phyloP scores from a whole-genome alignment of 441 rosid species.

The Theobroma grandiflorum region DNA sequence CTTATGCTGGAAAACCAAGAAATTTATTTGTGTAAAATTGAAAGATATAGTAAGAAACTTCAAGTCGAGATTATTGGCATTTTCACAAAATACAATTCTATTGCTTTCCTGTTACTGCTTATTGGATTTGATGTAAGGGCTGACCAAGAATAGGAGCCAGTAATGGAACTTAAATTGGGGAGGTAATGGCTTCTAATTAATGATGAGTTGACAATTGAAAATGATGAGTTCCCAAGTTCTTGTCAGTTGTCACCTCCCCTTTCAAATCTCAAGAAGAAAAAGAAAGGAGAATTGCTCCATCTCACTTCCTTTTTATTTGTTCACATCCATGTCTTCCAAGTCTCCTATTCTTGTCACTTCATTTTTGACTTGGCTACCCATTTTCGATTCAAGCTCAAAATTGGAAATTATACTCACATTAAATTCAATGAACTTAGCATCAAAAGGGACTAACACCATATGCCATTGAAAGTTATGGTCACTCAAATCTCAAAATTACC shows the following conservation, averaged over 20 bases:
- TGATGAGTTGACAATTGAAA: conserved; percentile 6
- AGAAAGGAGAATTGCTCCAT: not conserved
- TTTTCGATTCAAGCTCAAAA: not conserved
- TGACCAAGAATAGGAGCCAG: not conserved
- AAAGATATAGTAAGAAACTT: no score
- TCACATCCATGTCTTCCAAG: not conserved
- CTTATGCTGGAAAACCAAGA: no score
- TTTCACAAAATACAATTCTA: no score
- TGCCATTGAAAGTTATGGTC: no score
- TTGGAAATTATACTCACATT: not conserved
- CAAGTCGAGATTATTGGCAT: no score
- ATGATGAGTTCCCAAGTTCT: not conserved
- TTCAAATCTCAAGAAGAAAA: not conserved
- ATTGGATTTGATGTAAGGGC: conserved; percentile 18
- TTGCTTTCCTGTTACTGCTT: not conserved
- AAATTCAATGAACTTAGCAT: not conserved
- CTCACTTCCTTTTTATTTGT: not conserved
- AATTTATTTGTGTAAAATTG: no score
- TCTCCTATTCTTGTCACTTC: not conserved
- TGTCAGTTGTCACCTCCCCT: not conserved
- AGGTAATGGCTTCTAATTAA: not conserved
- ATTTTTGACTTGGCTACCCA: not conserved
- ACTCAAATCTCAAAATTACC: not conserved
- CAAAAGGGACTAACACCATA: no score
- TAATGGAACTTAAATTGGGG: not conserved